Percentiles rank a stretch among this genome's conserved stretches.
These are phyloP conservation scores for Eucalyptus shirleyi DNA, from an alignment of 345 rosid species.

Conservation along the genomic window DNA sequence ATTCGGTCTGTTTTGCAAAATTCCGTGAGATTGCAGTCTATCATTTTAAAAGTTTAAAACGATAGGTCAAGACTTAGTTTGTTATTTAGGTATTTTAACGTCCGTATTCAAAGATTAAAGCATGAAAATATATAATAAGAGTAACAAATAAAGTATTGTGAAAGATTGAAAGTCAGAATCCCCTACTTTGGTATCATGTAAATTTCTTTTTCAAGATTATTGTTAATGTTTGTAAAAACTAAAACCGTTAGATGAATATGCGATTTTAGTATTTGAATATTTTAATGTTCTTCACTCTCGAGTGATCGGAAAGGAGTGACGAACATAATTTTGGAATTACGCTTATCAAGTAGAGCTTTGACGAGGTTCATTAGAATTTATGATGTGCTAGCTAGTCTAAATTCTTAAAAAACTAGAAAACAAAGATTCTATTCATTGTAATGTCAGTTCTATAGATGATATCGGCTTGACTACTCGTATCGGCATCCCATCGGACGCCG, in stretches of 20 bases:
- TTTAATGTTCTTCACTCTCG: neutral
- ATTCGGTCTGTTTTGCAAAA: neutral
- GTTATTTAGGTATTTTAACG: neutral
- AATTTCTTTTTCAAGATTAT: neutral
- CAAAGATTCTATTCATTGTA: neutral
- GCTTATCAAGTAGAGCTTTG: neutral
- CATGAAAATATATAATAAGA: neutral
- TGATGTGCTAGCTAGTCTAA: neutral
- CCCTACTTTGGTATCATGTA: neutral
- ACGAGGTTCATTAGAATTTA: neutral
- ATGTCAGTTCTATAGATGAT: neutral
- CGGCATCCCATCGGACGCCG: neutral
- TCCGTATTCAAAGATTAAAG: neutral
- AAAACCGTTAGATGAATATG: neutral
- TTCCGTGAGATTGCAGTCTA: fast-evolving
- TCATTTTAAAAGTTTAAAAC: neutral
- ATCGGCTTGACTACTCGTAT: neutral
- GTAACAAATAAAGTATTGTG: neutral
- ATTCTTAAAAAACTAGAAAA: neutral
- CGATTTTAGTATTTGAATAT: neutral
- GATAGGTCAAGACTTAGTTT: neutral
- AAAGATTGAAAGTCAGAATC: neutral
- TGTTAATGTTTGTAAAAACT: neutral
- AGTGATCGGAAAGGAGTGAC: neutral
- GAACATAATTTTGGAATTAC: neutral